Evolutionary conservation across 2,329 filamentous ascomycete species (phyloP), one percentile per base, ranked within the genome.

Genomic region (Cyphellophora europaea): DNA sequence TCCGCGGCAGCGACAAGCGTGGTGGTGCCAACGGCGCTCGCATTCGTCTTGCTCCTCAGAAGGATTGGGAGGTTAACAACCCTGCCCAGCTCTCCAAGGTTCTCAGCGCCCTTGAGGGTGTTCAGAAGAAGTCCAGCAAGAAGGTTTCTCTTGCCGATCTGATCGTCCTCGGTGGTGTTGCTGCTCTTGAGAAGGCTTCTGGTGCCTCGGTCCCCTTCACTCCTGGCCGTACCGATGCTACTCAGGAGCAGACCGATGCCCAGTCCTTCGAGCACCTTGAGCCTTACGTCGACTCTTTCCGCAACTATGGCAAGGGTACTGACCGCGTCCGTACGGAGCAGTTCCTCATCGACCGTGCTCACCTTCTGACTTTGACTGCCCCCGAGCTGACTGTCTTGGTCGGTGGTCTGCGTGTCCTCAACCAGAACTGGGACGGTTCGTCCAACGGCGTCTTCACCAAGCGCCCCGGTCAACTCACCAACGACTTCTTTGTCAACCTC

Each of bases 401-500:
- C 14, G 82, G 82, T 45, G 82, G 82, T 56, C 65, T 88, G 35
- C 81, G 82, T 47, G 72, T 67, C 1, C 64, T 88, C 34, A 73
- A 75, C 53, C 64, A 72, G 54, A 88, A 87, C 67, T 83, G 67
- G 43, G 79, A 87, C 48, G 77, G 77, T 27, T 83, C 79, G 1
- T 53, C 64, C 15, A 59, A 73, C 38, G 82, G 82, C 40, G 69
- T 87, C 38, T 67, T 87, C 52, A 88, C 82, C 37, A 66, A 69
- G 48, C 67, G 65, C 5, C 77, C 79, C 1, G 82, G 82, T 27
- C 59, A 73, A 48, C 67, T 88, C 49, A 82, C 76, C 52, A 86
- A 82, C 59, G 82, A 87, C 62, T 88, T 85, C 70, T 88, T 88
- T 53, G 71, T 83, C 58, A 86, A 87, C 63, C 67, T 88, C 2